A percentile compares a stretch with the other conserved stretches of the same genome.
These are phyloP conservation scores for Gonium pectorale DNA, from an alignment of 139 green algal species.

Conservation along the genomic window DNA sequence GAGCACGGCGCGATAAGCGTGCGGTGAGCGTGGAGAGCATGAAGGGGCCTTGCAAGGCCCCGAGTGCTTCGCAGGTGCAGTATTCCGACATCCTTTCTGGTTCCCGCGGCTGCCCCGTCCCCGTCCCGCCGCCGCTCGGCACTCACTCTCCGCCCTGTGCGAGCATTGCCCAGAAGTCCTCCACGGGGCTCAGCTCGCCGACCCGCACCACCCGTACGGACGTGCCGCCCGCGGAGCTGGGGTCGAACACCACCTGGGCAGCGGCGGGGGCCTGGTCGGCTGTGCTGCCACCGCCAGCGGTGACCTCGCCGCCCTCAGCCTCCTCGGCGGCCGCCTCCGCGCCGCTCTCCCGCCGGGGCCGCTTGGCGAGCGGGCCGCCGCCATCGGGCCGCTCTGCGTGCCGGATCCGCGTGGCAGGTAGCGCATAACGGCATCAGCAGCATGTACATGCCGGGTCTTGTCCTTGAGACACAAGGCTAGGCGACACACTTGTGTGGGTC, in stretches of 20 bases:
- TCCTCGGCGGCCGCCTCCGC: background rate
- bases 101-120: no score
- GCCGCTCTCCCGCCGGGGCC: background rate
- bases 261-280: background rate
- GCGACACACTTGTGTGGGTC: no score
- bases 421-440: no score
- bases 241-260: conserved; percentile 21
- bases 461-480: no score
- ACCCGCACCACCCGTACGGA: background rate
- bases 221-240: background rate
- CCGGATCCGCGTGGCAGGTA: no score
- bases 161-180: conserved; percentile 29
- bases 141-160: conserved; percentile 18
- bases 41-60: no score
- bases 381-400: background rate
- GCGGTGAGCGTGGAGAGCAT: no score
- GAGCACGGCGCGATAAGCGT: no score
- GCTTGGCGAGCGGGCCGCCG: background rate
- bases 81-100: no score
- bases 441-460: no score
- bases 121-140: background rate
- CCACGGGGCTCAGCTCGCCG: conserved; percentile 3
- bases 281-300: background rate
- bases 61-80: no score
- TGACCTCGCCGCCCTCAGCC: background rate